phyloP scores from a whole-genome alignment of 2,329 filamentous ascomycete genomes.

The Nannizziopsis arthrosporioides region DNA sequence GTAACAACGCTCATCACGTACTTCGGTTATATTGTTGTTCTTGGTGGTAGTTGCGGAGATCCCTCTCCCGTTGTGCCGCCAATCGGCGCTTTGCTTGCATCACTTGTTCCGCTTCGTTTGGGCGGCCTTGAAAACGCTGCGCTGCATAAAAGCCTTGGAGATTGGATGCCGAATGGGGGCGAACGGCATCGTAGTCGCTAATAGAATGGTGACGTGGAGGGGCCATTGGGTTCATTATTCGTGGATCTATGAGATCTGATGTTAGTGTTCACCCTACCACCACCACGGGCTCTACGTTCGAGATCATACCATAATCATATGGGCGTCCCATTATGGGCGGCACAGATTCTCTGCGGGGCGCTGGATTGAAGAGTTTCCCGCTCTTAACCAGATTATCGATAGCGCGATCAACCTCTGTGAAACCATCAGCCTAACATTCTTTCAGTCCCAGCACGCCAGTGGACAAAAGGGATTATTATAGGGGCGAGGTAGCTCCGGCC shows the following conservation, averaged over 20 bases:
- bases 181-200: constrained; percentile 68
- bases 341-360: constrained; percentile 69
- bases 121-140: constrained; percentile 80
- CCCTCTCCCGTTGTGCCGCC: constrained; percentile 96
- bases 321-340: constrained; percentile 49
- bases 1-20: constrained; percentile 42
- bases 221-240: constrained; percentile 42
- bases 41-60: constrained; percentile 98
- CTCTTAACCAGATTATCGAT: constrained; percentile 94
- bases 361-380: constrained; percentile 72
- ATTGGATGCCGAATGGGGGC: constrained; percentile 62
- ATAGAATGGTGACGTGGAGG: constrained; percentile 70
- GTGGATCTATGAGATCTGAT: constrained; percentile 52
- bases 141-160: constrained; percentile 88
- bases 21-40: constrained; percentile 99
- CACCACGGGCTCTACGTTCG: constrained; percentile 11
- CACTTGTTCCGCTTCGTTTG: constrained; percentile 92
- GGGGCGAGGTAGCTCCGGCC: too few species aligned
- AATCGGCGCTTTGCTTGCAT: constrained; percentile 98
- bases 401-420: constrained; percentile 82
- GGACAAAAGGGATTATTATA: too few species aligned
- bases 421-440: constrained; percentile 1
- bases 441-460: too few species aligned
- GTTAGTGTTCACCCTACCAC: too few species aligned
- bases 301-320: constrained; percentile 45